phyloP scores from a whole-genome alignment of 495 filamentous ascomycete species.

The Trichoderma virens region DNA sequence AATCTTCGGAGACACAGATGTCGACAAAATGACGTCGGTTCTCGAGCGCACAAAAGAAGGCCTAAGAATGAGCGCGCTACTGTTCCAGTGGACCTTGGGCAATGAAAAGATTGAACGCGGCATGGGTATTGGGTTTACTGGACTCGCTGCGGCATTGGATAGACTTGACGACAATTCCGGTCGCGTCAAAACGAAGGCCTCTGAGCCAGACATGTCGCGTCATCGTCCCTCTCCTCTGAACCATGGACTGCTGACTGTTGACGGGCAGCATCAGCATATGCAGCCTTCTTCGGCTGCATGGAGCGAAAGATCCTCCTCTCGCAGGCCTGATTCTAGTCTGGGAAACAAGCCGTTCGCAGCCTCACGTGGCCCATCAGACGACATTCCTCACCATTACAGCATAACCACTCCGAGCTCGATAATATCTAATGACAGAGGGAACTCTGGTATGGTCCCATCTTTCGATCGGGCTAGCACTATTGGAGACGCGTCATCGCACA shows the following conservation, averaged over 20 bases:
- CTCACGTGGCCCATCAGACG: slow-evolving; percentile 16
- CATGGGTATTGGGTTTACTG: slow-evolving; percentile 40
- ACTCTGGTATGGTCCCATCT: slow-evolving; percentile 13
- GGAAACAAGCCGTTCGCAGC: slow-evolving; percentile 10
- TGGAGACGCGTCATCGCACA: slow-evolving; percentile 13
- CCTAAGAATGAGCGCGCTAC: slow-evolving; percentile 34
- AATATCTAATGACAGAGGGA: slow-evolving; percentile 2
- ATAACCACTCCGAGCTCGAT: slow-evolving; percentile 6
- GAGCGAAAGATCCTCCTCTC: slow-evolving; percentile 1
- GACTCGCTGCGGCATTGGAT: slow-evolving; percentile 37
- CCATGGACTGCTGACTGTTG: not conserved
- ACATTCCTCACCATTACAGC: slow-evolving; percentile 5
- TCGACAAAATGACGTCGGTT: slow-evolving; percentile 33
- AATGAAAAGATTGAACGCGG: slow-evolving; percentile 20
- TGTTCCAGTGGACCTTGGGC: slow-evolving; percentile 39
- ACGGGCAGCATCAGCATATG: slow-evolving; percentile 12
- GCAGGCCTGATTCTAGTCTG: not conserved
- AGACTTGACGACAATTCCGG: slow-evolving; percentile 20
- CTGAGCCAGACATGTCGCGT: slow-evolving; percentile 11
- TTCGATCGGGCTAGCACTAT: slow-evolving; percentile 15
- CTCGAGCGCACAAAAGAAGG: slow-evolving; percentile 31
- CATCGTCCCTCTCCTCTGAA: not conserved
- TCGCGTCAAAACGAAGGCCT: slow-evolving; percentile 20
- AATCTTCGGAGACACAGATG: slow-evolving; percentile 35
- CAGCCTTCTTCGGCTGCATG: slow-evolving; percentile 12